Conservation (phyloP, 2,329 filamentous ascomycete species). For the Exserohilum rostratum region DNA sequence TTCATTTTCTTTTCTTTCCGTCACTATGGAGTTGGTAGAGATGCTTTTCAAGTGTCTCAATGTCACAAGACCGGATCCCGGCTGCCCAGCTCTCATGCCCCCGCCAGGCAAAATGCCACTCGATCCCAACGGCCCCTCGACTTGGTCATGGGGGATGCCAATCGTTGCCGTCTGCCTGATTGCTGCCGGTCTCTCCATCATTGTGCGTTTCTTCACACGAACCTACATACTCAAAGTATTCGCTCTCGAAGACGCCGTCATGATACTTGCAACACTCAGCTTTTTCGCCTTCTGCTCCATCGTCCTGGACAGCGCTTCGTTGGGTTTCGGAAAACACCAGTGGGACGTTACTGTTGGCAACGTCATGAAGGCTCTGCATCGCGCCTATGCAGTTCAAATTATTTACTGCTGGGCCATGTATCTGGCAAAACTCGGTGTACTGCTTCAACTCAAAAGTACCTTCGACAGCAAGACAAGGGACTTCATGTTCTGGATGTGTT, state of each 20-base stretch:
- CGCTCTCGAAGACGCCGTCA: background rate
- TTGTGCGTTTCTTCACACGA: conserved; percentile 9
- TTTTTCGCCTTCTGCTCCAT: conserved; percentile 12
- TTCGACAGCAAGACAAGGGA: conserved; percentile 7
- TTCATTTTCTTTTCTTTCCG: background rate
- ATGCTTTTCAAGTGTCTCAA: background rate
- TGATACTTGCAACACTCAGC: background rate
- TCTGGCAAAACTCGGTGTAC: conserved; percentile 19
- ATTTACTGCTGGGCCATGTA: conserved; percentile 23
- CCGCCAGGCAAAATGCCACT: conserved; percentile 14
- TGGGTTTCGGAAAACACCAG: conserved; percentile 15
- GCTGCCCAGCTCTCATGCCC: conserved; percentile 16
- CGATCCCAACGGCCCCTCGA: conserved; percentile 8
- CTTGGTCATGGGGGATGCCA: conserved; percentile 5
- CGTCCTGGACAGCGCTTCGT: conserved; percentile 2
- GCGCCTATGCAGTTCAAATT: conserved; percentile 18
- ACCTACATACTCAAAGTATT: background rate
- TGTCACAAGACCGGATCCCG: background rate
- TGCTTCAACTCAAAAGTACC: conserved; percentile 23
- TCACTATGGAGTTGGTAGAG: conserved; percentile 1
- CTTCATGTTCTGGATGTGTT: conserved; percentile 21
- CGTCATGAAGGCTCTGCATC: conserved; percentile 5
- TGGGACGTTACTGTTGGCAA: conserved; percentile 18
- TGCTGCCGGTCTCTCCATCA: background rate
- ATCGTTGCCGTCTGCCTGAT: background rate